Percentiles rank a stretch among this genome's conserved stretches.
Conservation (phyloP, 345 rosid genomes). For the Brassica carinata region DNA sequence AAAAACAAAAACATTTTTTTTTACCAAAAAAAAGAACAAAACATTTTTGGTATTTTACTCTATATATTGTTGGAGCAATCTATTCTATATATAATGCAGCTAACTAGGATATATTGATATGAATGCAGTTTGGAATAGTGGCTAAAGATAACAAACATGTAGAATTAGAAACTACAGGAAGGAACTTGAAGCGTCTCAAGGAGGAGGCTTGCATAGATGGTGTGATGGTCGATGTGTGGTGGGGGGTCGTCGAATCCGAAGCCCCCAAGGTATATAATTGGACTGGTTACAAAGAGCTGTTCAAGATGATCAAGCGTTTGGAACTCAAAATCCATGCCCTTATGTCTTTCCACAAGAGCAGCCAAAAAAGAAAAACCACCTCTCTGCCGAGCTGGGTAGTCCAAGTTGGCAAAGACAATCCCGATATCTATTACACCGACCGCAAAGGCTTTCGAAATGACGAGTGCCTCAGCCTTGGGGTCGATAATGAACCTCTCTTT, state of each 20-base stretch:
- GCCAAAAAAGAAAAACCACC: background rate
- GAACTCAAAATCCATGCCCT: background rate
- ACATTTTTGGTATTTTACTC: background rate
- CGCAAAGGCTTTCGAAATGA: background rate
- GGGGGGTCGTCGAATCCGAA: background rate
- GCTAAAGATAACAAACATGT: background rate
- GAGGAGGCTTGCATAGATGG: background rate
- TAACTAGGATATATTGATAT: background rate
- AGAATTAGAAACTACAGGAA: background rate
- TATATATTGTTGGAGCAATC: background rate
- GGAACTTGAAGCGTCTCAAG: background rate
- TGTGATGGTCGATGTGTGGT: constrained; percentile 9
- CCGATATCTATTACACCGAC: background rate
- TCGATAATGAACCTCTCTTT: background rate
- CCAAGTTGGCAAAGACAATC: background rate
- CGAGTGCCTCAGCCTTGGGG: background rate
- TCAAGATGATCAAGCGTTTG: background rate
- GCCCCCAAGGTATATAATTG: background rate
- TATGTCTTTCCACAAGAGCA: constrained; percentile 5
- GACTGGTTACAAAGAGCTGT: background rate
- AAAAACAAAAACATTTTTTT: background rate
- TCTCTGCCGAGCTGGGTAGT: background rate
- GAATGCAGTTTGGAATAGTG: background rate
- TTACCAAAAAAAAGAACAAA: background rate
- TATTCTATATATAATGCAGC: background rate